These are phyloP conservation scores for Tetrapisispora nanseiensis DNA, from an alignment of 805 yeast genomes.

Conservation along the genomic window DNA sequence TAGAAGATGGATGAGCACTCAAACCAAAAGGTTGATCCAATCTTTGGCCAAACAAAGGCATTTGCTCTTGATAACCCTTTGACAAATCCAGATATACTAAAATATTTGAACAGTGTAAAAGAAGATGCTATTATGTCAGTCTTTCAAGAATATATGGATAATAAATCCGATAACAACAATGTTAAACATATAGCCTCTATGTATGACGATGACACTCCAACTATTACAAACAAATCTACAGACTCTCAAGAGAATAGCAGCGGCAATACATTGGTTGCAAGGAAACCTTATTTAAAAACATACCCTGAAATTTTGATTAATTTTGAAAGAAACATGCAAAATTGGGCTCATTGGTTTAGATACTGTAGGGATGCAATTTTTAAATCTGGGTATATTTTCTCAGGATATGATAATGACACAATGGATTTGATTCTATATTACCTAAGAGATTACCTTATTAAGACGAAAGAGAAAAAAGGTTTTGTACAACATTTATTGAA, in stretches of 20 bases:
- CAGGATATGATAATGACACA: constrained; percentile 14
- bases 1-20: not conserved
- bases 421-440: constrained; percentile 15
- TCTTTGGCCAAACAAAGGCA: constrained; percentile 25
- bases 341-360: constrained; percentile 14
- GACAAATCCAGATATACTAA: constrained; percentile 21
- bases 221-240: not conserved
- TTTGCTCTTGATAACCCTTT: constrained; percentile 17
- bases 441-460: constrained; percentile 13
- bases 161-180: not conserved
- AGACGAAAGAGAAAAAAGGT: constrained; percentile 6
- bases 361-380: constrained; percentile 2
- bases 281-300: not conserved
- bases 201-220: constrained; percentile 15
- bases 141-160: constrained; percentile 4
- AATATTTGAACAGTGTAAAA: constrained; percentile 20
- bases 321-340: constrained; percentile 4
- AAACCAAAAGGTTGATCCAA: constrained; percentile 10
- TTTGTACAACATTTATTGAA: constrained; percentile 10
- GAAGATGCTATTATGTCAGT: constrained; percentile 22
- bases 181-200: constrained; percentile 14
- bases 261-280: not conserved
- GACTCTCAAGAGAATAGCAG: not conserved
- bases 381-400: constrained; percentile 5
- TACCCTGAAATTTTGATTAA: not conserved